Evolutionary conservation across 306 rosid species (phyloP), one percentile per base, ranked within the genome.

Genomic region (Glycine latifolia): DNA sequence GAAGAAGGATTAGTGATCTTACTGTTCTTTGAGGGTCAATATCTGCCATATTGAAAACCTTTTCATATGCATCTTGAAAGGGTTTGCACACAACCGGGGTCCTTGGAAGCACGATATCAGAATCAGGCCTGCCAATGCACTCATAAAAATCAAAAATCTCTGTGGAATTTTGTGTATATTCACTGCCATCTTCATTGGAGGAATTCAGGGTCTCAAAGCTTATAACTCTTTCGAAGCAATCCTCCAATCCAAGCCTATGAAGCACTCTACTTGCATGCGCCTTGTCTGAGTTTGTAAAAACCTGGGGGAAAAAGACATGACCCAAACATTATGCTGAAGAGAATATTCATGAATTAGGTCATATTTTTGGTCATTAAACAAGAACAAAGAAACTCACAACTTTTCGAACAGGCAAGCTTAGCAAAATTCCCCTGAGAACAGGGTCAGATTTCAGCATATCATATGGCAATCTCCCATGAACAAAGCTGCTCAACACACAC

Each of bases 381-480:
- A 65, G 65, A 63, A 75, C 44, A 33, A 62, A 55, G 60, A 71
- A 75, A 82, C 95, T 78, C 79, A 95, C 98, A 58, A 92, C 61
- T 91, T 90, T 95, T 68, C 88, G 83, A 63, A 89, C 2, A 35
- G 97, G 98, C 83, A 91, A 76, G 85, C 92, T 87, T 41, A 85
- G 89, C 78, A 95, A 86, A 77, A 92, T 88, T 81, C 89, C 84
- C 86, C 88, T 90, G 20, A 95, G 88, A 50, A 92, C 84, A 76
- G 87, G 92, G 71, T 95, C 98, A 78, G 97, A 88, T 79, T 90
- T 91, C 5, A 95, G 92, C 73, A 88, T 11, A 77, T 88, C 49
- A 82, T 95, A 95, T 8, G 98, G 92, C 88, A 95, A 85, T 82
- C 91, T 92, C 59, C 97, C 97, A 79, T 95, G 97, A 82, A 92